Percentiles rank a stretch among this genome's conserved stretches.
phyloP scores from a whole-genome alignment of 176 grass and related monocot species.

The Oryza nivara region DNA sequence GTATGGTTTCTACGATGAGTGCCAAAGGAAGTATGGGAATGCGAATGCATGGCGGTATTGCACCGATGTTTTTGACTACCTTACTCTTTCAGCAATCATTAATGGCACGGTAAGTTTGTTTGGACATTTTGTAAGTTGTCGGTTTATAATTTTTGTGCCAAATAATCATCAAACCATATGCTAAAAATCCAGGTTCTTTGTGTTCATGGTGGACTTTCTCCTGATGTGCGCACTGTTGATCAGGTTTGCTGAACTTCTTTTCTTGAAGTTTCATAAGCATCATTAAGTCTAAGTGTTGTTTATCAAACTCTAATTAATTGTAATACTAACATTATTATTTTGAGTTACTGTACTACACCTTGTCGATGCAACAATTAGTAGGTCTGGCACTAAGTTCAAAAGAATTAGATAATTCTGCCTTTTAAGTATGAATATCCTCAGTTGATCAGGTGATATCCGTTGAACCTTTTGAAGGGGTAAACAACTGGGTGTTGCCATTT shows the following conservation, averaged over 20 bases:
- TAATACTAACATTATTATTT: background rate
- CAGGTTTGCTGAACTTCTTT: conserved; percentile 62
- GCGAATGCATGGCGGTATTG: conserved; percentile 99
- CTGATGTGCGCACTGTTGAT: conserved; percentile 91
- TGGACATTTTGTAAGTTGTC: background rate
- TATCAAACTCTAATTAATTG: conserved; percentile 9
- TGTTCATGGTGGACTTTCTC: conserved; percentile 97
- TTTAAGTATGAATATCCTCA: conserved; percentile 20
- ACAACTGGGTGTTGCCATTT: background rate
- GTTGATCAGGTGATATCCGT: background rate
- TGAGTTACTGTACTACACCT: conserved; percentile 1
- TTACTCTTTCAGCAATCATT: conserved; percentile 98
- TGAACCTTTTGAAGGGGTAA: background rate
- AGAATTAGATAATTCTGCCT: background rate
- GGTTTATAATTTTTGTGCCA: conserved; percentile 26
- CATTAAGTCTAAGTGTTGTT: background rate
- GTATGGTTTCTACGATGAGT: conserved; percentile 99
- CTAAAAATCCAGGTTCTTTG: conserved; percentile 80
- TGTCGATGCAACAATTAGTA: background rate
- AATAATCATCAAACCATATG: conserved; percentile 37
- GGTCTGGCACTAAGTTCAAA: background rate
- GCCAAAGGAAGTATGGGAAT: conserved; percentile 99
- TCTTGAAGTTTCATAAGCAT: conserved; percentile 9
- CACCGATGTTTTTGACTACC: conserved; percentile 99
- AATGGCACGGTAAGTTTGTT: conserved; percentile 77